Percentiles rank a stretch among this genome's conserved stretches.
Conservation (phyloP, 306 rosid genomes). For the Gillenia trifoliata region DNA sequence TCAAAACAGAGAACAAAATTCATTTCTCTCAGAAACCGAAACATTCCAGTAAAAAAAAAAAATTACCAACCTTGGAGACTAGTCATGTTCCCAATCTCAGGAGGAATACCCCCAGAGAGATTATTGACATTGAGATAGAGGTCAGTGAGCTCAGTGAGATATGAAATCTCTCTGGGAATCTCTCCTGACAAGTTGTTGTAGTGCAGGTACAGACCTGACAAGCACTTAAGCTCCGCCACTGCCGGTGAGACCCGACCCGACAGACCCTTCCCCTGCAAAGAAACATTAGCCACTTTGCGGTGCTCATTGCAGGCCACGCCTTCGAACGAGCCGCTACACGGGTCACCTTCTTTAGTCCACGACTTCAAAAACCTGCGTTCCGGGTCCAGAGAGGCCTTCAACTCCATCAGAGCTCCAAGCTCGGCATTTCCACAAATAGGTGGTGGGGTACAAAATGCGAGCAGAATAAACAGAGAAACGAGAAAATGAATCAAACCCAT, state of each 20-base stretch:
- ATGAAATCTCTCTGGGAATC: slow-evolving; percentile 72
- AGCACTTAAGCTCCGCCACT: slow-evolving; percentile 63
- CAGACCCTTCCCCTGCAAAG: slow-evolving; percentile 87
- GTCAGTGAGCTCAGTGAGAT: slow-evolving; percentile 63
- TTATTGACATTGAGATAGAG: slow-evolving; percentile 79
- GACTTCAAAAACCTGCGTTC: slow-evolving; percentile 58
- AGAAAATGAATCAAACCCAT: slow-evolving; percentile 37
- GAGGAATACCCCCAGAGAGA: slow-evolving; percentile 70
- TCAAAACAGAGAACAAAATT: not conserved
- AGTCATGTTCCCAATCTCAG: slow-evolving; percentile 54
- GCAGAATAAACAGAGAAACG: slow-evolving; percentile 21
- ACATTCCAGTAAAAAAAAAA: not conserved
- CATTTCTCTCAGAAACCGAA: not conserved
- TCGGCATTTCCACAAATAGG: slow-evolving; percentile 62
- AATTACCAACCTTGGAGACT: slow-evolving; percentile 73
- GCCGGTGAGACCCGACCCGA: slow-evolving; percentile 73
- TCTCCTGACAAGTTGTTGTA: slow-evolving; percentile 75
- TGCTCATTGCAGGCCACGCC: slow-evolving; percentile 82
- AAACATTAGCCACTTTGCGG: slow-evolving; percentile 67
- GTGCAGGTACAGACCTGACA: slow-evolving; percentile 81
- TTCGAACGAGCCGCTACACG: slow-evolving; percentile 64
- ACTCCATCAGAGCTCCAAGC: slow-evolving; percentile 62
- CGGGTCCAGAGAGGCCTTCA: slow-evolving; percentile 82
- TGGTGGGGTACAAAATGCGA: slow-evolving; percentile 11
- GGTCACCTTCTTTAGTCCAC: slow-evolving; percentile 71